Percentiles rank a stretch among this genome's conserved stretches.
Conservation (phyloP, 2,329 filamentous ascomycete species). For the Botrytis fabae region DNA sequence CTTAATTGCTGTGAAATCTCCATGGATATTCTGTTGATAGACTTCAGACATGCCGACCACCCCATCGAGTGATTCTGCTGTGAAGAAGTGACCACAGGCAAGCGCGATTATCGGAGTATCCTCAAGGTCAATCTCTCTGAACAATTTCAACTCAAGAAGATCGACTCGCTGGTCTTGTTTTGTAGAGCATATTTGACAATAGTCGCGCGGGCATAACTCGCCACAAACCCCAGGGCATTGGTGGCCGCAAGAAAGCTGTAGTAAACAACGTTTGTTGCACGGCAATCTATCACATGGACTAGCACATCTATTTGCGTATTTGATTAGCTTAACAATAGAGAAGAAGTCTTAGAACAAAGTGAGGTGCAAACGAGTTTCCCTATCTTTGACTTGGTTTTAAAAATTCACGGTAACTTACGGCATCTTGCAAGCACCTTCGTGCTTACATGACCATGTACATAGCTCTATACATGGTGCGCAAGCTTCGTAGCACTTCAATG, state of each 20-base stretch:
- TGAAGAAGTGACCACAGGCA: slow-evolving; percentile 63
- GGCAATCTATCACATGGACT: slow-evolving; percentile 68
- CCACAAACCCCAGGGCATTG: slow-evolving; percentile 66
- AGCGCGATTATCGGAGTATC: slow-evolving; percentile 63
- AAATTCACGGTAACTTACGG: slow-evolving; percentile 27
- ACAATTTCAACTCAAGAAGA: slow-evolving; percentile 54
- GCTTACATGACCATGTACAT: slow-evolving; percentile 58
- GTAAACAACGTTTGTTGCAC: slow-evolving; percentile 59
- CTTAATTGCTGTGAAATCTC: slow-evolving; percentile 34
- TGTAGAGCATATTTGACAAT: slow-evolving; percentile 57
- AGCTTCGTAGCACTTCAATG: slow-evolving; percentile 56
- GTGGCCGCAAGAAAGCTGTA: slow-evolving; percentile 58
- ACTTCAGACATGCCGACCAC: slow-evolving; percentile 51
- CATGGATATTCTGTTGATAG: slow-evolving; percentile 38
- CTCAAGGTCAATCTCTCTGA: slow-evolving; percentile 57
- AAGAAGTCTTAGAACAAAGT: not conserved
- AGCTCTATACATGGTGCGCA: slow-evolving; percentile 61
- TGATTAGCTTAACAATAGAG: not conserved
- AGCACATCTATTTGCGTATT: slow-evolving; percentile 49
- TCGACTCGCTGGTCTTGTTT: slow-evolving; percentile 54
- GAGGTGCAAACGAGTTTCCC: not conserved
- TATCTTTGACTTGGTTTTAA: not conserved
- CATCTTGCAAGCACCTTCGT: slow-evolving; percentile 47
- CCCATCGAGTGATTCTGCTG: slow-evolving; percentile 59
- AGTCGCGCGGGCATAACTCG: slow-evolving; percentile 56